Evolutionary conservation across 2,329 filamentous ascomycete genomes (phyloP), one percentile per base, ranked within the genome.

Genomic region (Alternaria rosae): DNA sequence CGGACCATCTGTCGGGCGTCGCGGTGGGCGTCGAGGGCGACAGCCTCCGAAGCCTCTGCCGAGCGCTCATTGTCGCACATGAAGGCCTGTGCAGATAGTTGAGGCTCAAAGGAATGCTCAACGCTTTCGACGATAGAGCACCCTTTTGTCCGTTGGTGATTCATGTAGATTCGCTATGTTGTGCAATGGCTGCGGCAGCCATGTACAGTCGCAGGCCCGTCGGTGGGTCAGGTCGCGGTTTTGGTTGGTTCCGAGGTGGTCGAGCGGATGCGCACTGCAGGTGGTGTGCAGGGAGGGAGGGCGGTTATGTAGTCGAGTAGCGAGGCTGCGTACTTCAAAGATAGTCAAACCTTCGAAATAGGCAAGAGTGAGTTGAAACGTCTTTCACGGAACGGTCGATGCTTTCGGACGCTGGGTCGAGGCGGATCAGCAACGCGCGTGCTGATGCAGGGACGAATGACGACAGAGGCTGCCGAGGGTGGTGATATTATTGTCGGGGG

Each of bases 1-100:
- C 89, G 89, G 64, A 96, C 84, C 57, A 93, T 83, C 59, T 86
- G 82, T 66, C 91, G 85, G 17, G 87, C 86, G 75, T 89, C 84
- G 65, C 82, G 80, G 67, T 84, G 80, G 30, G 86, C 83, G 65
- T 83, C 81, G 62, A 87, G 78, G 54, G 76, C 78, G 45, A 66
- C 70, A 54, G 72, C 69, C 59, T 76, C 76, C 67, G 69, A 68
- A 66, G 77, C 73, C 68, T 78, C 76, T 60, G 63, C 57, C 32
- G 70, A 51, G 56, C 63, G 55, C 32, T 67, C 80, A 81, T 81
- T 65, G 70, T 77, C 69, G 67, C 79, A 76, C 82, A 84, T 84
- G 71, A 81, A 82, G 76, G 63, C 77, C 66, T 73, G 62, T 57
- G 70, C 64, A 55, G 70, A 59, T 21, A 71, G 51, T 43, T 68